Evolutionary conservation across 352 stramenopile species (phyloP).

Genomic region (Phytophthora pini): DNA sequence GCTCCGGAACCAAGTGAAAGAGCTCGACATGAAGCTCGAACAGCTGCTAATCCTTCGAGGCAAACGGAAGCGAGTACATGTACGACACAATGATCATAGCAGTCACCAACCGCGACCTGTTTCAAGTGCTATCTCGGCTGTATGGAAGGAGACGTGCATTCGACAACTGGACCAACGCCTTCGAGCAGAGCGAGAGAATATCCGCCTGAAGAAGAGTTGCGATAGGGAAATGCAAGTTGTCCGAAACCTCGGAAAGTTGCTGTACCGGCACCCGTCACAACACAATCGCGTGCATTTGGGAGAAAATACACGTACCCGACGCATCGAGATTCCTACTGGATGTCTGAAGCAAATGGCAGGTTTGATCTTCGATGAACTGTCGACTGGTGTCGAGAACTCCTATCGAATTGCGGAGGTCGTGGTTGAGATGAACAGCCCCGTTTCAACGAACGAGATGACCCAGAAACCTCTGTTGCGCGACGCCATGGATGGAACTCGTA

Average conservation of each 20-base stretch:
- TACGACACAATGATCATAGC: not conserved
- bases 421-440: conserved; percentile 28
- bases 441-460: conserved; percentile 5
- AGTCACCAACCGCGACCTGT: not conserved
- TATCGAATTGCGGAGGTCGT: conserved; percentile 36
- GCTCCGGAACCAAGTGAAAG: conserved; percentile 16
- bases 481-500: conserved; percentile 34
- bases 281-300: conserved; percentile 6
- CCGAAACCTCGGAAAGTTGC: conserved; percentile 22
- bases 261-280: conserved; percentile 14
- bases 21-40: conserved; percentile 21
- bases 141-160: conserved; percentile 24
- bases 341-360: conserved; percentile 12
- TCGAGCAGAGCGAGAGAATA: not conserved
- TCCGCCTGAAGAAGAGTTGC: conserved; percentile 15
- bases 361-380: conserved; percentile 39
- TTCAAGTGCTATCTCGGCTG: not conserved
- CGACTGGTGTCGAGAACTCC: conserved; percentile 33
- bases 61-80: not conserved
- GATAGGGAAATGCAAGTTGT: conserved; percentile 10
- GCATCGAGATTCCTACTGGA: conserved; percentile 23
- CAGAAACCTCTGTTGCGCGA: conserved; percentile 29
- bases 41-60: conserved; percentile 16
- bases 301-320: conserved; percentile 12
- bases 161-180: conserved; percentile 25